phyloP scores from a whole-genome alignment of 352 stramenopile species.

The Phytophthora citrophthora region DNA sequence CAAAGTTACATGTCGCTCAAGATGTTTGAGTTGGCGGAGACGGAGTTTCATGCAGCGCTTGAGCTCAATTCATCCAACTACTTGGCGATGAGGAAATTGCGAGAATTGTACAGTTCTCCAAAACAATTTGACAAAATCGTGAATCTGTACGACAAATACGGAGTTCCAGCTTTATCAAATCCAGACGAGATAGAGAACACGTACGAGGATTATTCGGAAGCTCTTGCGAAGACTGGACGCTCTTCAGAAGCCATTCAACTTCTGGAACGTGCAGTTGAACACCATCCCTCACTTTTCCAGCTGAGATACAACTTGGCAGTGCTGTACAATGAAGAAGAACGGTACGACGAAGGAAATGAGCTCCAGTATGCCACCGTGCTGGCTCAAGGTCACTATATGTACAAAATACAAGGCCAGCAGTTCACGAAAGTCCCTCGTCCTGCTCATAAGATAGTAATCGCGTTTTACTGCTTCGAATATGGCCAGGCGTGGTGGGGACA shows the following conservation, averaged over 20 bases:
- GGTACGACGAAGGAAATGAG: slow-evolving; percentile 41
- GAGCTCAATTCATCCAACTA: slow-evolving; percentile 25
- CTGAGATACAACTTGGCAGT: slow-evolving; percentile 63
- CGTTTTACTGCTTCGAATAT: slow-evolving; percentile 94
- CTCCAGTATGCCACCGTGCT: slow-evolving; percentile 41
- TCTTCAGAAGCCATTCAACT: slow-evolving; percentile 41
- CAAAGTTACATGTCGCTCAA: slow-evolving; percentile 17
- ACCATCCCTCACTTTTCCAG: slow-evolving; percentile 44
- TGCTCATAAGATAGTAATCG: slow-evolving; percentile 48
- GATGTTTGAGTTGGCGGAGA: slow-evolving; percentile 17
- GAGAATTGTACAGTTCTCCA: slow-evolving; percentile 21
- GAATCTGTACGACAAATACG: slow-evolving; percentile 36
- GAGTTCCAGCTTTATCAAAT: slow-evolving; percentile 14
- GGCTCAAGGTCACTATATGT: slow-evolving; percentile 41
- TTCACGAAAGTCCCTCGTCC: slow-evolving; percentile 44
- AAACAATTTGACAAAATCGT: slow-evolving; percentile 32
- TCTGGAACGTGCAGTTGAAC: slow-evolving; percentile 27
- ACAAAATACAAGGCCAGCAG: slow-evolving; percentile 24
- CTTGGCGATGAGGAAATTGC: slow-evolving; percentile 25
- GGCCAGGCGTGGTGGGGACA: slow-evolving; percentile 88
- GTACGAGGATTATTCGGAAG: slow-evolving; percentile 53
- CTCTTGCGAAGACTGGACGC: slow-evolving; percentile 29
- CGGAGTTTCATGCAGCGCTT: slow-evolving; percentile 23
- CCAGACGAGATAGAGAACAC: slow-evolving; percentile 36
- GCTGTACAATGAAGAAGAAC: slow-evolving; percentile 34